A percentile compares a stretch with the other conserved stretches of the same genome.
phyloP scores from a whole-genome alignment of 1,284 basidiomycete genomes.

The Pseudomicrostroma phylloplanum region DNA sequence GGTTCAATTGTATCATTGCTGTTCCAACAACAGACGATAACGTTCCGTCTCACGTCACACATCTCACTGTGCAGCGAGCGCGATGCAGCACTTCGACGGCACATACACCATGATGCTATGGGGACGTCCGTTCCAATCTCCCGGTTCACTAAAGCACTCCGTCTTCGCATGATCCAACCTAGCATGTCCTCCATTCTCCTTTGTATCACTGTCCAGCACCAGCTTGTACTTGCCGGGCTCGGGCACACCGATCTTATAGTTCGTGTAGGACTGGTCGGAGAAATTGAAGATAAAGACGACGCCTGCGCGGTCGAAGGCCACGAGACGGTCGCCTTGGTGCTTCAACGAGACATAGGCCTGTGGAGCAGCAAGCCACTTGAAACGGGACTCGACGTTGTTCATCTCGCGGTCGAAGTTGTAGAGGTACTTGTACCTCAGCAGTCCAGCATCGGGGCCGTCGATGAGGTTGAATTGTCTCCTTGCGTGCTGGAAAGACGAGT shows the following conservation, averaged over 20 bases:
- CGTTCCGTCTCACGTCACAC: background rate
- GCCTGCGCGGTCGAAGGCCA: conserved; percentile 87
- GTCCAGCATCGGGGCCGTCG: conserved; percentile 60
- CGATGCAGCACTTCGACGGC: conserved; percentile 46
- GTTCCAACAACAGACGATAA: too few species aligned
- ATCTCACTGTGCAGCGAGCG: conserved; percentile 7
- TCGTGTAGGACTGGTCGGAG: conserved; percentile 79
- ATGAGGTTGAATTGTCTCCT: conserved; percentile 86
- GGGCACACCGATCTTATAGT: conserved; percentile 88
- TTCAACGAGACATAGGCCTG: conserved; percentile 66
- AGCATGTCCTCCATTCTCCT: conserved; percentile 78
- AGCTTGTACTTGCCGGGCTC: conserved; percentile 77
- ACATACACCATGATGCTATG: conserved; percentile 59
- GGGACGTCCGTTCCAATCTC: conserved; percentile 84
- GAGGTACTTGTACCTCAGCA: conserved; percentile 84
- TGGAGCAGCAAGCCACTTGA: conserved; percentile 75
- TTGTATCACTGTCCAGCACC: conserved; percentile 69
- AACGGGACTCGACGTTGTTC: conserved; percentile 74
- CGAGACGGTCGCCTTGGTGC: conserved; percentile 64
- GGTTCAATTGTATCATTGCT: too few species aligned
- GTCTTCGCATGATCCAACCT: conserved; percentile 62
- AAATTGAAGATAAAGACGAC: conserved; percentile 96
- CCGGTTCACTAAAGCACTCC: conserved; percentile 71
- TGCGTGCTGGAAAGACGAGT: conserved; percentile 88
- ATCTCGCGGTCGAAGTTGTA: conserved; percentile 90